Conservation (phyloP, 1,284 basidiomycete genomes). For the Amylostereum areolatum region DNA sequence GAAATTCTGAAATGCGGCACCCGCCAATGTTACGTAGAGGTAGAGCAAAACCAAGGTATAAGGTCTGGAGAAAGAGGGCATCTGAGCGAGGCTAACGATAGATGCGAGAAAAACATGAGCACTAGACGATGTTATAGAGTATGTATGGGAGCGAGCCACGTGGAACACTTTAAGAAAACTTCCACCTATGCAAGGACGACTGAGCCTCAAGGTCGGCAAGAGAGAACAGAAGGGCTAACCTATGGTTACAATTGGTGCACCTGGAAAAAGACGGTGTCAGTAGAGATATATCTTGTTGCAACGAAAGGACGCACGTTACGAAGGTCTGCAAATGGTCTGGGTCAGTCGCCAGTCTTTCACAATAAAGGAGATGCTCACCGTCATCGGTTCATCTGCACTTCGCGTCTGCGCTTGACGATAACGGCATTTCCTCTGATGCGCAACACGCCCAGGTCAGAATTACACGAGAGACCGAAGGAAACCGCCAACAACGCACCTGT, state of each 20-base stretch:
- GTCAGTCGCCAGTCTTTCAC: slow-evolving; percentile 10
- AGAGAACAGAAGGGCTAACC: slow-evolving; percentile 24
- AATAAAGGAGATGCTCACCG: slow-evolving; percentile 45
- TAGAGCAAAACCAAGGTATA: no score
- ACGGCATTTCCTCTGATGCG: slow-evolving; percentile 73
- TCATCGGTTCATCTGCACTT: slow-evolving; percentile 96
- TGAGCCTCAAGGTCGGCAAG: slow-evolving; percentile 9
- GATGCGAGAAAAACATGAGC: no score
- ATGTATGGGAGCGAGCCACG: no score
- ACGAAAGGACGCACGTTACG: slow-evolving; percentile 24
- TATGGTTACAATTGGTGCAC: slow-evolving; percentile 57
- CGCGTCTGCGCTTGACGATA: slow-evolving; percentile 95
- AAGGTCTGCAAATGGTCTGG: slow-evolving; percentile 21
- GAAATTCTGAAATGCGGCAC: no score
- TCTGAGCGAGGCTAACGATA: no score
- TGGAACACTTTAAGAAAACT: slow-evolving; percentile 48
- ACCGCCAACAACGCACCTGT: slow-evolving; percentile 39
- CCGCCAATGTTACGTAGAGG: no score
- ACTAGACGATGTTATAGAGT: no score
- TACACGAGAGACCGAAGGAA: neutral
- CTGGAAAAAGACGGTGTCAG: slow-evolving; percentile 20
- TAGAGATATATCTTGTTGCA: neutral
- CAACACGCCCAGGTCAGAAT: neutral
- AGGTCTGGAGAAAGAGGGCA: no score
- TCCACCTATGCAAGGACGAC: slow-evolving; percentile 40